Base-by-base conservation (phyloP, 345 rosid genomes). In the Cardamine chenopodiifolia region DNA sequence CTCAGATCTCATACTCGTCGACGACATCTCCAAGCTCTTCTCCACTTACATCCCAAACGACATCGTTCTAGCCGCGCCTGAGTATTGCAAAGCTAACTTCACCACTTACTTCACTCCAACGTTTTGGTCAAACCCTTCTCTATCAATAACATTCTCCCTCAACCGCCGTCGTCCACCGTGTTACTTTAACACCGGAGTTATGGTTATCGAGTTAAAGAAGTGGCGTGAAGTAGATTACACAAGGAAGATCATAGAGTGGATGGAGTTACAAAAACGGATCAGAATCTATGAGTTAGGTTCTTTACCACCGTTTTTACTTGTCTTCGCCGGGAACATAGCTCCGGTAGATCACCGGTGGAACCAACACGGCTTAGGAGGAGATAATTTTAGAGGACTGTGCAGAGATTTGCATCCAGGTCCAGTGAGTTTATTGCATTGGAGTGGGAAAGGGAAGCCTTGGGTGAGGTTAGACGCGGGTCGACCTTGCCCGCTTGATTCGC, bases 141-240 rank as follows among this genome's bases (percentile, higher is more conserved):
- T 90, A 3, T 90, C 97, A 0, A 66, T 87, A 20, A 87, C 90
- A 3, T 86, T 90, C 26, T 81, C 89, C 3, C 68, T 87, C 1
- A 88, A 85, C 32, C 77, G 96, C 2, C 84, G 72, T 5, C 74
- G 85, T 34, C 79, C 83, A 12, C 86, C 95, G 3, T 91, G 97
- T 37, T 91, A 91, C 82, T 91, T 91, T 56, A 91, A 91, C 84
- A 91, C 97, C 0, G 96, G 97, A 17, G 97, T 91, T 13, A 91
- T 91, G 97, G 96, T 91, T 13, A 88, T 88, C n/a, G 91, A 89
- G 72, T 74, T 91, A 40, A 68, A 63, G 63, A 72, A 87, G 48
- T 91, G 97, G 97, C 59, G 90, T 7, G 74, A 71, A 32, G 96
- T 91, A 35, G 97, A 82, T 26, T 89, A 78, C 69, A 92, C 93